A percentile compares a stretch with the other conserved stretches of the same genome.
phyloP scores from a whole-genome alignment of 2,329 filamentous ascomycete genomes.

The Botrytis squamosa region DNA sequence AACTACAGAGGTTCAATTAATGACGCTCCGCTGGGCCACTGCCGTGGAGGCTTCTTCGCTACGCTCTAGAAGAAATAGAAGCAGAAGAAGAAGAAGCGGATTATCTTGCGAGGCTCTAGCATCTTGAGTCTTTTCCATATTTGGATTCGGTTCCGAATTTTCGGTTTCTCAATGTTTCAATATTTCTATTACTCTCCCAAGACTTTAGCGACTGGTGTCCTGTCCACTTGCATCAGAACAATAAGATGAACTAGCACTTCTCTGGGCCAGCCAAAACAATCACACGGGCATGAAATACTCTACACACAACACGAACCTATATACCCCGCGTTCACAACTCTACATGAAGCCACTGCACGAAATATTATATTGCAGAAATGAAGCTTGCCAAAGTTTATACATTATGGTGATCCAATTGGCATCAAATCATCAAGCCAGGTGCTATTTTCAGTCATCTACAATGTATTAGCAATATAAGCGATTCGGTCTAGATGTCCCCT shows the following conservation, averaged over 20 bases:
- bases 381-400: neutral
- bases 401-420: neutral
- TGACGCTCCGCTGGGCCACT: neutral
- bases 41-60: neutral
- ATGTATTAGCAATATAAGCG: neutral
- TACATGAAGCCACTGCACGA: neutral
- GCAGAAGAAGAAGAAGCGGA: neutral
- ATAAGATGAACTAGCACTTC: neutral
- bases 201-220: neutral
- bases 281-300: neutral
- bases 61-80: neutral
- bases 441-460: neutral
- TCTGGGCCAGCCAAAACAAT: neutral
- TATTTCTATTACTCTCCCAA: neutral
- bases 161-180: neutral
- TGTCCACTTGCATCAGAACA: neutral
- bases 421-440: neutral
- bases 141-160: neutral
- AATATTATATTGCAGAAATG: neutral
- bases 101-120: neutral
- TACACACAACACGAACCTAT: neutral
- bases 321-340: neutral
- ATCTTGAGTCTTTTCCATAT: neutral
- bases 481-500: neutral
- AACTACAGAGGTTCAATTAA: neutral